Evolutionary conservation across 192 early-diverging fungal species (phyloP), one percentile per base, ranked within the genome.

Genomic region (Coemansia sp.): DNA sequence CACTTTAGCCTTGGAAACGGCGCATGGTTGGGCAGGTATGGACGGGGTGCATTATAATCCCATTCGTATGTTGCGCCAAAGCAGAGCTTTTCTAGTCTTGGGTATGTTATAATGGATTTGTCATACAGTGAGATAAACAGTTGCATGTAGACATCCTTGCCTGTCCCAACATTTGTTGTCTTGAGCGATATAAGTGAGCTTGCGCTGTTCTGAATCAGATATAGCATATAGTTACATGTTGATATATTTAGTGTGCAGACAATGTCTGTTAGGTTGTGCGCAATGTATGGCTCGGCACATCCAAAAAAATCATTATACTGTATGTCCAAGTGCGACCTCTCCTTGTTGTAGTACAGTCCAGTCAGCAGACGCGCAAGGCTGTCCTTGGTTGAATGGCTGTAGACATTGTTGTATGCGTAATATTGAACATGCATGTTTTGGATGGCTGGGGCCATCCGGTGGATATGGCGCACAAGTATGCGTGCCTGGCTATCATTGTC

Each of bases 401-500:
- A 17, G 11, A 71, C 56, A 38, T 51, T 20, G 9, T 55, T 60
- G n/a, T 63, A 71, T 1, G 53, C 54, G 39, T n/a, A 37, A 40
- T 64, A 63, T 5, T 42, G 20, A 1, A 71, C 32, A n/a, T 20
- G 8, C 8, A 71, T 19, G 7, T 10, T 17, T 2, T 25, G 11
- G 19, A 43, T 40, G 19, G 32, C 38, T 5, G 71, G 64, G 1
- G 32, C 71, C 46, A 72, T 56, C 11, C 49, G 13, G 38, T 58
- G 64, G 22, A 72, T n/a, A 22, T 10, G 39, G 9, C 32, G 40
- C 5, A 17, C 71, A 61, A 72, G 61, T 12, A 46, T 53, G 5
- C 51, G 58, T 0, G 71, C 64, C 38, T 72, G 48, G 49, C 45
- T 44, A 25, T 67, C 60, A 43, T 72, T 67, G 45, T 72, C 71